phyloP scores from a whole-genome alignment of 495 filamentous ascomycete species.

The Aspergillus steynii region DNA sequence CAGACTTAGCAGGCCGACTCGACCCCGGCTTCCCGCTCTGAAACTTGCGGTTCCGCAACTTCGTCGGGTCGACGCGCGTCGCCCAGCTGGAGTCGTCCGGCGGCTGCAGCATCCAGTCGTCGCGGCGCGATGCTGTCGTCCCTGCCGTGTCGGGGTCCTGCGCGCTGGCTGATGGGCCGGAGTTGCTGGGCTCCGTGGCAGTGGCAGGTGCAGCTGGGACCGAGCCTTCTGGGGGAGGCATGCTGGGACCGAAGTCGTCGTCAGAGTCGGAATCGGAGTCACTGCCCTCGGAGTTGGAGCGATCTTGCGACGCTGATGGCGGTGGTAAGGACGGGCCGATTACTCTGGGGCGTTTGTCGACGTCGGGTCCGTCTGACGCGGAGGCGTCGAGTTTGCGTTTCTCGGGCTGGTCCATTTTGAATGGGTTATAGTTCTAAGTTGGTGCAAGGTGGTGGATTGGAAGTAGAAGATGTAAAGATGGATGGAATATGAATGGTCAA shows the following conservation, averaged over 20 bases:
- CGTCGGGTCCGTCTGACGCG: not conserved
- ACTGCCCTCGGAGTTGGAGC: conserved; percentile 23
- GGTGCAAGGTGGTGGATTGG: too few relatives aligned
- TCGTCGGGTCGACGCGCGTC: conserved; percentile 78
- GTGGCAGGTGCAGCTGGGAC: conserved; percentile 6
- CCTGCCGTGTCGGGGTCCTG: conserved; percentile 31
- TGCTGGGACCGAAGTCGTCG: conserved; percentile 79
- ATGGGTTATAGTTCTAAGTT: not conserved
- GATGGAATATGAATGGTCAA: not conserved
- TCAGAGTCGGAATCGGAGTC: conserved; percentile 37
- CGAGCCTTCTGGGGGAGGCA: conserved; percentile 56
- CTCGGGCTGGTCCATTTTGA: conserved; percentile 16
- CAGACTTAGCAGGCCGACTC: conserved; percentile 21
- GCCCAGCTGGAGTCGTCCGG: conserved; percentile 64
- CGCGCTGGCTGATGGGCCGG: conserved; percentile 8
- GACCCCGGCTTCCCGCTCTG: conserved; percentile 66
- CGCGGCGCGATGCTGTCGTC: conserved; percentile 50
- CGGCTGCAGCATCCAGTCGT: conserved; percentile 94
- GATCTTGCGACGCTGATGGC: not conserved
- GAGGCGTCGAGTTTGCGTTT: conserved; percentile 14
- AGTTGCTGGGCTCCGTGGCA: not conserved
- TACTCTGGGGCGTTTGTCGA: conserved; percentile 30
- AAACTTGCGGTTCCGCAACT: conserved; percentile 81
- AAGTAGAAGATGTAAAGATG: not conserved
- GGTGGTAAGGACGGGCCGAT: conserved; percentile 37